Percentiles rank a stretch among this genome's conserved stretches.
phyloP scores from a whole-genome alignment of 2,329 filamentous ascomycete species.

The Talaromyces sp. region DNA sequence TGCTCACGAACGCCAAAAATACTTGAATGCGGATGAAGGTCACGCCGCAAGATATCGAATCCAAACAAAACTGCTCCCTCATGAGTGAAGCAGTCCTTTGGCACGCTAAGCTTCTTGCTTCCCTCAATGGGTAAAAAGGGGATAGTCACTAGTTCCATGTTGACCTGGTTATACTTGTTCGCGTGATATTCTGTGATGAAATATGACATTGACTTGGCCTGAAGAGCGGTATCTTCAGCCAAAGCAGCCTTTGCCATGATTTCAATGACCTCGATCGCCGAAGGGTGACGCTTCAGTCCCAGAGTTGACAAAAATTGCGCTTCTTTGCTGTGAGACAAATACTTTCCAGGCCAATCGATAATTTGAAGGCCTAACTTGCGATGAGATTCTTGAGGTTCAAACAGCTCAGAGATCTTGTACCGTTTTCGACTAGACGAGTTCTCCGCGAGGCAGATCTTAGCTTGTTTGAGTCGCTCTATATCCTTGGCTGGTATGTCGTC shows the following conservation, averaged over 20 bases:
- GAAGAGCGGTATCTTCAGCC: constrained; percentile 50
- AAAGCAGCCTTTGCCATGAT: constrained; percentile 66
- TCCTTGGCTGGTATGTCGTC: constrained; percentile 83
- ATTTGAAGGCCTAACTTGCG: constrained; percentile 69
- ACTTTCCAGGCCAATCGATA: constrained; percentile 76
- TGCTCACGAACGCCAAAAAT: constrained; percentile 85
- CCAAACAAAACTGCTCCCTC: constrained; percentile 70
- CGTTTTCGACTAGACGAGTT: constrained; percentile 51
- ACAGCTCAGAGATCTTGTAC: constrained; percentile 74
- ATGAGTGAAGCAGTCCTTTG: constrained; percentile 78
- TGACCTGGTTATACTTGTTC: constrained; percentile 68
- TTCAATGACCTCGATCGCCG: constrained; percentile 68
- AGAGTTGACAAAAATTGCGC: constrained; percentile 68
- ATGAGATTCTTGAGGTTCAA: constrained; percentile 69
- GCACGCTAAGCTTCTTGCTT: constrained; percentile 61
- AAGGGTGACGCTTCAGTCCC: constrained; percentile 69
- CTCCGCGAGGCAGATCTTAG: constrained; percentile 79
- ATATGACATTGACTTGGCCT: constrained; percentile 71
- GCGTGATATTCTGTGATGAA: constrained; percentile 75
- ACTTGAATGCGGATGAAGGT: constrained; percentile 73
- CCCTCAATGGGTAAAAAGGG: constrained; percentile 71
- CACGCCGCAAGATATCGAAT: constrained; percentile 70
- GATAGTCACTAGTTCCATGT: constrained; percentile 53
- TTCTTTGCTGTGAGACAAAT: constrained; percentile 63
- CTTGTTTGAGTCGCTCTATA: constrained; percentile 70